Evolutionary conservation across 129 eudicot species (phyloP).

Genomic region (Escallonia rubra): DNA sequence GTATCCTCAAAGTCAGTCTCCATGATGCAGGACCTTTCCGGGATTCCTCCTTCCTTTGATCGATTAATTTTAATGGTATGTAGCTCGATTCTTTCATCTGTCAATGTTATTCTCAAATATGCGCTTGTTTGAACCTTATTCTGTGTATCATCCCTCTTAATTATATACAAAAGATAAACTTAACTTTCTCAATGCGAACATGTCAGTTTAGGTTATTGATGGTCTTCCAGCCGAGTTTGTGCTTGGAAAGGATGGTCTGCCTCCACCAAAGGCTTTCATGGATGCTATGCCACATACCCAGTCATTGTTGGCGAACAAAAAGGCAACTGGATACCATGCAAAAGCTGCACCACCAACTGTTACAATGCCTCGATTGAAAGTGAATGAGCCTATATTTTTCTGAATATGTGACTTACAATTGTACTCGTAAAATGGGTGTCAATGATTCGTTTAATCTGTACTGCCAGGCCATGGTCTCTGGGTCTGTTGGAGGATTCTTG

Average conservation of each 20-base stretch:
- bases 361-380: conserved; percentile 96
- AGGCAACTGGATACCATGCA: conserved; percentile 83
- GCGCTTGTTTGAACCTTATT: not conserved
- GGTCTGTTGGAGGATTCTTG: conserved; percentile 82
- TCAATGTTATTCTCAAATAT: conserved; percentile 1
- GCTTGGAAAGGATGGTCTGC: conserved; percentile 76
- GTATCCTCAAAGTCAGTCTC: not conserved
- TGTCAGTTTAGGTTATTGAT: conserved; percentile 77
- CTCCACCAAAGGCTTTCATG: conserved; percentile 42
- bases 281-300: conserved; percentile 95
- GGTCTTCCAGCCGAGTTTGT: conserved; percentile 98
- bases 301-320: conserved; percentile 54
- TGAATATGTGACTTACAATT: not conserved
- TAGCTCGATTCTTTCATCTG: not conserved
- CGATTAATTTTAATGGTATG: conserved; percentile 77
- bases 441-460: not conserved
- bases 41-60: conserved; percentile 59
- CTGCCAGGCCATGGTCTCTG: conserved; percentile 81
- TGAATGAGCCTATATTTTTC: conserved; percentile 13
- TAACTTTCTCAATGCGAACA: conserved; percentile 5
- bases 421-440: not conserved
- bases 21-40: conserved; percentile 70
- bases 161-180: conserved; percentile 5
- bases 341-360: conserved; percentile 99
- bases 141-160: not conserved